phyloP scores from a whole-genome alignment of 345 rosid species.

The Ceriops zippeliana region DNA sequence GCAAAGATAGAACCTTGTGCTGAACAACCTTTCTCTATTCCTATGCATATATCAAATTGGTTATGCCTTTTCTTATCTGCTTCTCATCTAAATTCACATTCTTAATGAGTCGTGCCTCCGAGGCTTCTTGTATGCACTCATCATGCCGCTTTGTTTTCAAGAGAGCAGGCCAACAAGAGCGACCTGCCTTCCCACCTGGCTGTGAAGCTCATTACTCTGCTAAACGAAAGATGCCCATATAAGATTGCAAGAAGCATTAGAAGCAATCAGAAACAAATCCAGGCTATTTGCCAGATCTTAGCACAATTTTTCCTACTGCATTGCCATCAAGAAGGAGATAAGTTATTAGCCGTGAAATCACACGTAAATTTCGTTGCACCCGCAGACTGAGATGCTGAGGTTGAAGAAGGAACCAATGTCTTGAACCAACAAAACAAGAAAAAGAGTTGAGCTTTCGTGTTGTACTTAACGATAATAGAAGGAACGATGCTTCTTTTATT shows the following conservation, averaged over 20 bases:
- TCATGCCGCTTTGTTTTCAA: constrained; percentile 61
- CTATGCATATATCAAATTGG: too few relatives aligned
- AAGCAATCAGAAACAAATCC: background rate
- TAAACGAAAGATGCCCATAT: constrained; percentile 8
- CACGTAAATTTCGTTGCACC: too few relatives aligned
- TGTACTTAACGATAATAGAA: too few relatives aligned
- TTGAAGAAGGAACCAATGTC: too few relatives aligned
- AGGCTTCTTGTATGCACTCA: constrained; percentile 76
- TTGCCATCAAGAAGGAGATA: too few relatives aligned
- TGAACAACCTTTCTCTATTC: background rate
- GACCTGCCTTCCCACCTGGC: constrained; percentile 50
- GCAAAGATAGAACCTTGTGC: background rate
- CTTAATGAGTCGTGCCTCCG: constrained; percentile 53
- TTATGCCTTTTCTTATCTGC: background rate
- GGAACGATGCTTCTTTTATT: too few relatives aligned
- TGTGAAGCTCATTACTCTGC: constrained; percentile 88
- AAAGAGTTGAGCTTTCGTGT: too few relatives aligned
- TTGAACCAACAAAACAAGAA: too few relatives aligned
- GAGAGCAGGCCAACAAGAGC: constrained; percentile 82
- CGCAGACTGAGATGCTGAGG: too few relatives aligned
- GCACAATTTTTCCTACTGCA: too few relatives aligned
- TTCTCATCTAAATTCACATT: background rate
- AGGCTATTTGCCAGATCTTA: background rate
- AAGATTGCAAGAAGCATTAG: background rate
- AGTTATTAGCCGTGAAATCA: too few relatives aligned